phyloP scores from a whole-genome alignment of 768 basidiomycete species.

The Phlegmacium glaucopus region DNA sequence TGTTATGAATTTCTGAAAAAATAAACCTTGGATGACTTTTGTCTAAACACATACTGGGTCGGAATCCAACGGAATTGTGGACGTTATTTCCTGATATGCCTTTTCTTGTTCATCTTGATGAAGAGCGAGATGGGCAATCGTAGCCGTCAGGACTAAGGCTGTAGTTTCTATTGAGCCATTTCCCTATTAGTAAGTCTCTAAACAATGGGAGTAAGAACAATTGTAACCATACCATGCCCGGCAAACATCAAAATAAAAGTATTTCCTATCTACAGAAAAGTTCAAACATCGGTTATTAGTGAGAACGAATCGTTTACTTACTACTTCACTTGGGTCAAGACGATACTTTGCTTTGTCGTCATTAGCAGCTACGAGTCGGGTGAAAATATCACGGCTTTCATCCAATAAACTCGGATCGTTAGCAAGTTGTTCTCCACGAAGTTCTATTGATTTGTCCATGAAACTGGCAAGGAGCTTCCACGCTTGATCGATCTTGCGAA shows the following conservation, averaged over 20 bases:
- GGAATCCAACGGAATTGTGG: background rate
- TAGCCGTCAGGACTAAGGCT: slow-evolving; percentile 5
- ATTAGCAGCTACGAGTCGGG: slow-evolving; percentile 14
- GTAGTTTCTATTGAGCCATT: slow-evolving; percentile 6
- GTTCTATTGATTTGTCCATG: slow-evolving; percentile 8
- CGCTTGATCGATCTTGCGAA: slow-evolving; percentile 12
- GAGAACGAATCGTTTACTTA: background rate
- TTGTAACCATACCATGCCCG: slow-evolving; percentile 17
- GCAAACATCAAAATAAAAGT: slow-evolving; percentile 22
- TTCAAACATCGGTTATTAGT: background rate
- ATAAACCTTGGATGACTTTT: too few species aligned
- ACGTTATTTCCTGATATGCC: slow-evolving; percentile 7
- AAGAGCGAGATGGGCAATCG: slow-evolving; percentile 4
- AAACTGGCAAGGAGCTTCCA: slow-evolving; percentile 14
- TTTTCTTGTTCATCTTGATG: slow-evolving; percentile 8
- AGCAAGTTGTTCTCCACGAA: slow-evolving; percentile 8
- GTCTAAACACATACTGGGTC: slow-evolving; percentile 7
- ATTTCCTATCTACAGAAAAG: slow-evolving; percentile 17
- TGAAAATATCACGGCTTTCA: slow-evolving; percentile 12
- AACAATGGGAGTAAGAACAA: background rate
- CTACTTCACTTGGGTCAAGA: slow-evolving; percentile 19
- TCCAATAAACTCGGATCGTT: background rate
- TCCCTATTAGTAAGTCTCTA: background rate
- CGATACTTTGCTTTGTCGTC: slow-evolving; percentile 14
- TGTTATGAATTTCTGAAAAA: too few species aligned